phyloP scores from a whole-genome alignment of 1,139 yeast species.

The Magnusiomyces suaveolens region DNA sequence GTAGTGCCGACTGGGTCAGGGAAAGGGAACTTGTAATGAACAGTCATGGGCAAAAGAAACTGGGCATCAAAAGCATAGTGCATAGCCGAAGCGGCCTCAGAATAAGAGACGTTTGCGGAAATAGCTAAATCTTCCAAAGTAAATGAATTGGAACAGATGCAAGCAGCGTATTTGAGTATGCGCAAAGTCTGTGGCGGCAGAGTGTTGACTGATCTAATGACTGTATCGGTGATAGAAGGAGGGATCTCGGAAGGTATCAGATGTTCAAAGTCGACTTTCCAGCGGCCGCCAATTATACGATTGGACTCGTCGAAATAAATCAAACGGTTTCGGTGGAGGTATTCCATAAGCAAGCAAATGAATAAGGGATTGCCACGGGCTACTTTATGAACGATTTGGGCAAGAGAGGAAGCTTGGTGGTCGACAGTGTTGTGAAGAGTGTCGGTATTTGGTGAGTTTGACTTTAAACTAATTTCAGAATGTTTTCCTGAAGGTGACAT shows the following conservation, averaged over 20 bases:
- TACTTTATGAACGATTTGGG: slow-evolving; percentile 22
- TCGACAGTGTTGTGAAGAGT: slow-evolving; percentile 12
- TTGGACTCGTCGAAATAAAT: slow-evolving; percentile 21
- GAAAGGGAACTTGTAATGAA: slow-evolving; percentile 44
- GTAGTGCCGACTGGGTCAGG: slow-evolving; percentile 34
- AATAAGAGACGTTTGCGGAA: slow-evolving; percentile 33
- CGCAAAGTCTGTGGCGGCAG: slow-evolving; percentile 23
- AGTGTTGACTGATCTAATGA: slow-evolving; percentile 21
- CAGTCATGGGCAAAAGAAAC: slow-evolving; percentile 36
- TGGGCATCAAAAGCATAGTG: slow-evolving; percentile 34
- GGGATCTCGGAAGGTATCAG: slow-evolving; percentile 20
- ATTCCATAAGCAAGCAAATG: slow-evolving; percentile 21
- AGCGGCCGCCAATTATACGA: slow-evolving; percentile 21
- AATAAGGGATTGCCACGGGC: slow-evolving; percentile 29
- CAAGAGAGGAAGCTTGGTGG: slow-evolving; percentile 24
- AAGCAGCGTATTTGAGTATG: slow-evolving; percentile 39
- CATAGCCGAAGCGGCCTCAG: slow-evolving; percentile 30
- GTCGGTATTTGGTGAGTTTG: background rate
- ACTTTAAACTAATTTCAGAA: background rate
- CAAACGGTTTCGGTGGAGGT: slow-evolving; percentile 20
- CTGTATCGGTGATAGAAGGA: slow-evolving; percentile 22
- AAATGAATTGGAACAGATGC: slow-evolving; percentile 39
- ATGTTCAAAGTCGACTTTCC: slow-evolving; percentile 26
- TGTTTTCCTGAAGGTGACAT: background rate
- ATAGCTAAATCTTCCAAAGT: slow-evolving; percentile 38